These are phyloP conservation scores for Hyphopichia wangnamkhiaoensis DNA, from an alignment of 1,139 yeast genomes.

Conservation along the genomic window DNA sequence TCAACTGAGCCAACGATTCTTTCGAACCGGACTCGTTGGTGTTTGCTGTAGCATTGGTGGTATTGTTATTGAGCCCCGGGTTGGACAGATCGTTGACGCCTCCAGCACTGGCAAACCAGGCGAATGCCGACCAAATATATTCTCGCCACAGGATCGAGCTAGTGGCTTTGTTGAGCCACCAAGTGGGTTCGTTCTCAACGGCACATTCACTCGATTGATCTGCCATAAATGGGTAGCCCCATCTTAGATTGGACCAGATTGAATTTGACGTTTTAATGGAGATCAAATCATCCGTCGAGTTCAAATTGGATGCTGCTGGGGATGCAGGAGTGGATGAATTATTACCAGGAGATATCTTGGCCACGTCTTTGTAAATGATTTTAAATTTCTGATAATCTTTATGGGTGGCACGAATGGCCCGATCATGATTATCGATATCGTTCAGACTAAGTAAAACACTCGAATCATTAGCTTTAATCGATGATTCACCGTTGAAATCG, in stretches of 20 bases:
- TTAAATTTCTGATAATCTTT: constrained; percentile 43
- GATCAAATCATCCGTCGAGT: constrained; percentile 22
- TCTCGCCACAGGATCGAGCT: constrained; percentile 66
- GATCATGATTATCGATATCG: constrained; percentile 1
- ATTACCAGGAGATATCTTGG: too few species aligned
- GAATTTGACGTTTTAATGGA: constrained; percentile 25
- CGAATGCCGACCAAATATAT: constrained; percentile 67
- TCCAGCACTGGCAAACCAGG: constrained; percentile 90
- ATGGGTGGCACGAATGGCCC: constrained; percentile 29
- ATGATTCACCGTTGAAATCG: too few species aligned
- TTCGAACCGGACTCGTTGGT: constrained; percentile 5
- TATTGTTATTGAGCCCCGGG: neutral
- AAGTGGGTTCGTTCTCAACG: constrained; percentile 28
- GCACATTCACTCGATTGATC: constrained; percentile 18
- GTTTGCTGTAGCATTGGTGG: constrained; percentile 5
- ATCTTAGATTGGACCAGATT: constrained; percentile 14
- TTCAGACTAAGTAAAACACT: neutral
- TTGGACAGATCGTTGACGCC: constrained; percentile 28
- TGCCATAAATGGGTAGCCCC: constrained; percentile 13
- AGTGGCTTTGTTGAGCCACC: constrained; percentile 48
- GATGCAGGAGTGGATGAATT: too few species aligned
- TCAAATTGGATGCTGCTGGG: constrained; percentile 7
- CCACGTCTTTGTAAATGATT: constrained; percentile 30
- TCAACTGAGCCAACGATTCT: constrained; percentile 19
- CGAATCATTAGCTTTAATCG: neutral